phyloP scores from a whole-genome alignment of 2,329 filamentous ascomycete genomes.

The Fusarium pilosicola region DNA sequence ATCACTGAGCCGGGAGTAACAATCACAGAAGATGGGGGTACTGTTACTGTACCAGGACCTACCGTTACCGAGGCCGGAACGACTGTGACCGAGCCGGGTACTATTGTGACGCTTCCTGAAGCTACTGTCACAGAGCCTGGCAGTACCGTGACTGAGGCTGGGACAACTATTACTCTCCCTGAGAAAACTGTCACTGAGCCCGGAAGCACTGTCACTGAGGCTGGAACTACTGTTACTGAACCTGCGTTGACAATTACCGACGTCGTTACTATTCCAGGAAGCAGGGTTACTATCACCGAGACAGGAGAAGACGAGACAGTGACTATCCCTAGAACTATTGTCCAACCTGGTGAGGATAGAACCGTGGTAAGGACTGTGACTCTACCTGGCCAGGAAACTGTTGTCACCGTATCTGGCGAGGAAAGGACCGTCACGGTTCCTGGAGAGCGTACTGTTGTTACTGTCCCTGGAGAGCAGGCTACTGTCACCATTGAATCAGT shows the following conservation, averaged over 20 bases:
- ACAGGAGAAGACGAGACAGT: slow-evolving; percentile 19
- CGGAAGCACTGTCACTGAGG: slow-evolving; percentile 10
- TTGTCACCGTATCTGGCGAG: slow-evolving; percentile 39
- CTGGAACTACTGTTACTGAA: slow-evolving; percentile 15
- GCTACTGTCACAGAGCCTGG: slow-evolving; percentile 1
- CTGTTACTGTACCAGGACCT: slow-evolving; percentile 8
- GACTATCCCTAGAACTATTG: slow-evolving; percentile 27
- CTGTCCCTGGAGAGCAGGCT: slow-evolving; percentile 25
- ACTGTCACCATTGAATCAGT: slow-evolving; percentile 49
- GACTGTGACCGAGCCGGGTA: slow-evolving; percentile 16
- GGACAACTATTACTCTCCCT: slow-evolving; percentile 9
- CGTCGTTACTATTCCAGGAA: slow-evolving; percentile 21
- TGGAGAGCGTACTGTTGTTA: slow-evolving; percentile 40
- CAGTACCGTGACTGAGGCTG: slow-evolving; percentile 8
- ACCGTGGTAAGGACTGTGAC: slow-evolving; percentile 40
- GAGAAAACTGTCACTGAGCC: slow-evolving; percentile 7
- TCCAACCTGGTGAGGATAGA: slow-evolving; percentile 20
- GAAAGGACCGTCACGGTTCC: slow-evolving; percentile 38
- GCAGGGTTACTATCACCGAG: slow-evolving; percentile 26
- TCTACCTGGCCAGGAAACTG: slow-evolving; percentile 32
- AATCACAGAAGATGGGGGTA: slow-evolving; percentile 10
- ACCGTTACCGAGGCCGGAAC: slow-evolving; percentile 17
- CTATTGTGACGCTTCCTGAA: slow-evolving; percentile 7
- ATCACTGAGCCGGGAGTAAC: slow-evolving; percentile 20
- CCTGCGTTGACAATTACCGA: slow-evolving; percentile 25